Conservation (phyloP, 1,284 basidiomycete genomes). For the Heterobasidion annosum region DNA sequence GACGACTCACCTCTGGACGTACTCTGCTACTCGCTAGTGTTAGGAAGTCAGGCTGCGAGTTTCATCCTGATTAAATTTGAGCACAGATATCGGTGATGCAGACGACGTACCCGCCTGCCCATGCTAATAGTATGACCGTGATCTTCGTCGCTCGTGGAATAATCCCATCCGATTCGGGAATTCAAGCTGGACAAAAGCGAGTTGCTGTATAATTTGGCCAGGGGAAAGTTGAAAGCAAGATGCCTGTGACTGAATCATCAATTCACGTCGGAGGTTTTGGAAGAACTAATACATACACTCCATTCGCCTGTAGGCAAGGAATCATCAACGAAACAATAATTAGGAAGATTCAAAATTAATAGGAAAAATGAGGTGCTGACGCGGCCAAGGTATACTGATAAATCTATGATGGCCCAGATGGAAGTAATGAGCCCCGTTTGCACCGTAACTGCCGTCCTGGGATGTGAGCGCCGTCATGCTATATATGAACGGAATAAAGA, state of each 20-base stretch:
- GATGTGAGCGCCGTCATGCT: not conserved
- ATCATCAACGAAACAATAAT: not conserved
- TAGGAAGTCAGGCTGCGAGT: constrained; percentile 5
- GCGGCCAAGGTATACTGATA: constrained; percentile 15
- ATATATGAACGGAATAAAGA: not conserved
- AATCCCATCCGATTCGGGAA: constrained; percentile 15
- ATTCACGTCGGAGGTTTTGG: not conserved
- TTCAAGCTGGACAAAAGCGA: constrained; percentile 24
- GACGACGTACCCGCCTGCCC: not conserved
- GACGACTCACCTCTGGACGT: constrained; percentile 3
- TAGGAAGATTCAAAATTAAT: not conserved
- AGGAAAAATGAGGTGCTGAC: constrained; percentile 3
- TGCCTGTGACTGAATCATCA: constrained; percentile 8
- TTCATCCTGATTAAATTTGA: not conserved
- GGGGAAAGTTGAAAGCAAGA: constrained; percentile 22
- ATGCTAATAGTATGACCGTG: not conserved
- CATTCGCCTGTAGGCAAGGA: constrained; percentile 2
- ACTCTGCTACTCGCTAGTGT: constrained; percentile 2
- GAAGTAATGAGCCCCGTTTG: constrained; percentile 20
- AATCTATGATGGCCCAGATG: constrained; percentile 15
- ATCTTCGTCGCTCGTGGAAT: not conserved
- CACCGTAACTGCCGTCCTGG: constrained; percentile 15
- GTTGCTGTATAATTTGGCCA: constrained; percentile 26
- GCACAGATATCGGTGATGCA: not conserved
- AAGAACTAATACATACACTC: constrained; percentile 1